Evolutionary conservation across 1,284 basidiomycete genomes (phyloP), one percentile per base, ranked within the genome.

Genomic region (Thecaphora thlaspeos): DNA sequence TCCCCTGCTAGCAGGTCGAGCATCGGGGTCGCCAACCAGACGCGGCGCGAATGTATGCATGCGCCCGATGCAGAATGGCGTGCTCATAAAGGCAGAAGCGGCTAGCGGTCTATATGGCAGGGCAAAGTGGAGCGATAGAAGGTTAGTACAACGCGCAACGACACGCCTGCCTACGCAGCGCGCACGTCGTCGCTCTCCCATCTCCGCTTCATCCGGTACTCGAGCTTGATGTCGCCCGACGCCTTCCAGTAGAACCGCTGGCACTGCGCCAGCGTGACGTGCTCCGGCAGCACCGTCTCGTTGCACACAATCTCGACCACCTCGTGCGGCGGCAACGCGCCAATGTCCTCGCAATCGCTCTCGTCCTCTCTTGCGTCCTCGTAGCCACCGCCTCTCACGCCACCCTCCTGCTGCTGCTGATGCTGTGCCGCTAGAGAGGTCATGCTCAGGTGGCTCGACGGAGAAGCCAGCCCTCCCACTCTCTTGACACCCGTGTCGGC

Each of bases 221-320:
- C 64, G 26, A 72, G 41, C 46, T 49, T 43, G 22, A 71, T 59
- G 40, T 70, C 68, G 1, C 60, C 65, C 0, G 52, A 43, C 3
- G 43, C 17, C 17, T 54, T 43, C 59, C 62, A 68, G 12, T 46
- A 50, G 44, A 72, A 72, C 17, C 70, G 43, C 46, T 71, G 70
- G 28, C 63, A 61, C 48, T 72, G 68, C 0, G 88, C 92, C 30
- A 97, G 83, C 14, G 90, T 94, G 85, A 93, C 90, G 54, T 88
- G 85, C 24, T 88, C 81, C 23, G 90, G 88, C 26, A 97, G 81
- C 12, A 89, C 80, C 28, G 83, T 81, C 62, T 90, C 87, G 70
- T 89, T 90, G 79, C 91, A 95, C 34, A 94, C 77, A 40, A 97
- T 85, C 80, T 97, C 91, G 74, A 92, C 88, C 38, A 83, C 71